Base-by-base conservation (phyloP, 306 rosid genomes). In the Cajanus cajan region DNA sequence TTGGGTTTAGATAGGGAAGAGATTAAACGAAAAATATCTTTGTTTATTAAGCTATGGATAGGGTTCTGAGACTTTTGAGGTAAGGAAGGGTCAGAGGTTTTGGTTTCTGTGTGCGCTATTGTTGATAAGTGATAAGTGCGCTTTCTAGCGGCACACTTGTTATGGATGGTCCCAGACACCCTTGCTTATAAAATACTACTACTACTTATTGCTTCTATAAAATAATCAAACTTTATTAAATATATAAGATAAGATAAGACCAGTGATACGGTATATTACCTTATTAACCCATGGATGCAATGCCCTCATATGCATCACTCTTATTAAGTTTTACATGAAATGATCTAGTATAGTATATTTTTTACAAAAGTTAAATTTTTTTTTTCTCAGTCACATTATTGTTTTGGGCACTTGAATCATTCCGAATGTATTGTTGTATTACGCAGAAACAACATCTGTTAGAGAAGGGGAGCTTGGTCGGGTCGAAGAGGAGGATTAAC, bases 121-220 rank as follows among this genome's bases (percentile, higher is more conserved):
- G 71, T 54, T 70, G 86, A 82, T 82, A 82, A 82, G 82, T 82
- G 82, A 78, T 82, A 78, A 82, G 86, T 52, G 82, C 79, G 72
- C 71, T n/a, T 78, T 71, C 55, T 71, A 64, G 71, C 78, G 76
- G 81, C 58, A 80, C 83, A 80, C 37, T 21, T 68, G 81, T 78
- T 54, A 54, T 63, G 0, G n/a, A 5, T 68, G 73, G 73, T 41
- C 55, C 73, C 71, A 66, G 0, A 19, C 51, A 66, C 39, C n/a
- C 39, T 39, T 39, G 51, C 51, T 37, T 63, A 0, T 63, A 34
- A 8, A 34, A 33, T 34, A 14, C 9, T 25, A 25, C 65, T 25
- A 25, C 65, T 58, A 21, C 11, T 10, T 52, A 18, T 52, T 52
- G 9, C 4, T 52, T 52, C 13, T 19, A 1, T 19, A 8, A 18